Conservation (phyloP, 768 basidiomycete species). For the Rickenella mellea region DNA sequence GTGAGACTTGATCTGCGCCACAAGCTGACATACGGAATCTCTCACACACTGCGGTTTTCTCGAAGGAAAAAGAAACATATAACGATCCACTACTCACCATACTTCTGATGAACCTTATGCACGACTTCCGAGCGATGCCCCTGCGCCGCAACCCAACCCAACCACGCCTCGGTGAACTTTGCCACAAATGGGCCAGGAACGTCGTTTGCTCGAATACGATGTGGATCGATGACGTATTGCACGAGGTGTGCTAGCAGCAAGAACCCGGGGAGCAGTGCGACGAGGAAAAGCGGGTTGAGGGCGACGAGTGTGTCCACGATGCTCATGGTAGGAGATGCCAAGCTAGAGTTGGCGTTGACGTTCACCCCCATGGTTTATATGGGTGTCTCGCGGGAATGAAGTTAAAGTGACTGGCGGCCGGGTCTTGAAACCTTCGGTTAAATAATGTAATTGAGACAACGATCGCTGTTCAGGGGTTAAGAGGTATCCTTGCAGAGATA, state of each 20-base stretch:
- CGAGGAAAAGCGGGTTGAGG: slow-evolving; percentile 6
- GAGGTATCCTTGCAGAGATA: too few relatives aligned
- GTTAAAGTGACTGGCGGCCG: too few relatives aligned
- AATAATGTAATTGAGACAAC: too few relatives aligned
- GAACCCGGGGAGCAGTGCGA: slow-evolving; percentile 6
- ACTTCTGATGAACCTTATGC: slow-evolving; percentile 61
- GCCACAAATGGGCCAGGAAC: slow-evolving; percentile 68
- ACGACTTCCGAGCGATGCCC: slow-evolving; percentile 72
- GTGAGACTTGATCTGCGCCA: too few relatives aligned
- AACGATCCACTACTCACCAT: slow-evolving; percentile 37
- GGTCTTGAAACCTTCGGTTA: too few relatives aligned
- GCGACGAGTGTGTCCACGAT: slow-evolving; percentile 6
- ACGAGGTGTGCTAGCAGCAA: slow-evolving; percentile 23
- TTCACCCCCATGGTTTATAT: too few relatives aligned
- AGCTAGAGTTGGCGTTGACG: too few relatives aligned
- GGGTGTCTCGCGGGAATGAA: too few relatives aligned
- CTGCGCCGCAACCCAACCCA: slow-evolving; percentile 51
- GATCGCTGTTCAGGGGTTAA: too few relatives aligned
- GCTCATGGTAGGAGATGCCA: slow-evolving; percentile 11
- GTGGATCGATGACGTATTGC: slow-evolving; percentile 47
- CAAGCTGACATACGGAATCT: too few relatives aligned
- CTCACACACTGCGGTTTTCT: neutral
- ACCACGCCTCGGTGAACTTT: slow-evolving; percentile 64
- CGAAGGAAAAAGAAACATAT: neutral
- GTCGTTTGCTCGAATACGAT: slow-evolving; percentile 36